phyloP scores from a whole-genome alignment of 371 early-diverging fungal genomes.

The Batrachochytrium dendrobatidis region DNA sequence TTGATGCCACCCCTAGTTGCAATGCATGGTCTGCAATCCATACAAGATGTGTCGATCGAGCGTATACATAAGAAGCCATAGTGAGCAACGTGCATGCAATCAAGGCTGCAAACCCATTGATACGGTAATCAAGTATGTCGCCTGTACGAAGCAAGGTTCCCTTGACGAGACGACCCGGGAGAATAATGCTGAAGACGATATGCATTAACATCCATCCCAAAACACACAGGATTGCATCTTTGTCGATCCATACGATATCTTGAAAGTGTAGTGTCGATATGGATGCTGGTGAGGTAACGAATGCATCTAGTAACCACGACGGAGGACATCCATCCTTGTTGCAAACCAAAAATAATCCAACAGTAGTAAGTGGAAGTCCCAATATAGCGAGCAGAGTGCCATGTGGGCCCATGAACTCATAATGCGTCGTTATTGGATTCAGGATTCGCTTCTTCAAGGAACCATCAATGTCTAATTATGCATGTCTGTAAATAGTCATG shows the following conservation, averaged over 20 bases:
- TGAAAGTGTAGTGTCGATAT: not conserved
- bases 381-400: constrained; percentile 59
- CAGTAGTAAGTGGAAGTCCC: constrained; percentile 52
- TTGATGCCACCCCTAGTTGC: constrained; percentile 59
- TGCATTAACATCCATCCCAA: constrained; percentile 63
- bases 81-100: constrained; percentile 29
- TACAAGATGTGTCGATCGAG: constrained; percentile 43
- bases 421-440: constrained; percentile 50
- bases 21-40: constrained; percentile 69
- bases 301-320: no score
- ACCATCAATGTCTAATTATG: no score
- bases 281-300: constrained; percentile 18
- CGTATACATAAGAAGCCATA: constrained; percentile 33
- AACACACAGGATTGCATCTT: constrained; percentile 48
- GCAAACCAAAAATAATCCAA: constrained; percentile 60
- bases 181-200: constrained; percentile 46
- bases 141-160: constrained; percentile 72
- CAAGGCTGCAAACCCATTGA: constrained; percentile 63
- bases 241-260: not conserved
- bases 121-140: constrained; percentile 55
- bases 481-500: no score
- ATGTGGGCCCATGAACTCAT: constrained; percentile 74
- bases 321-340: constrained; percentile 49
- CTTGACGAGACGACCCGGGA: constrained; percentile 63
- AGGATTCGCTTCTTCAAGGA: not conserved